Evolutionary conservation across 495 filamentous ascomycete genomes (phyloP).

Genomic region (Podospora bellae-mahoneyi): DNA sequence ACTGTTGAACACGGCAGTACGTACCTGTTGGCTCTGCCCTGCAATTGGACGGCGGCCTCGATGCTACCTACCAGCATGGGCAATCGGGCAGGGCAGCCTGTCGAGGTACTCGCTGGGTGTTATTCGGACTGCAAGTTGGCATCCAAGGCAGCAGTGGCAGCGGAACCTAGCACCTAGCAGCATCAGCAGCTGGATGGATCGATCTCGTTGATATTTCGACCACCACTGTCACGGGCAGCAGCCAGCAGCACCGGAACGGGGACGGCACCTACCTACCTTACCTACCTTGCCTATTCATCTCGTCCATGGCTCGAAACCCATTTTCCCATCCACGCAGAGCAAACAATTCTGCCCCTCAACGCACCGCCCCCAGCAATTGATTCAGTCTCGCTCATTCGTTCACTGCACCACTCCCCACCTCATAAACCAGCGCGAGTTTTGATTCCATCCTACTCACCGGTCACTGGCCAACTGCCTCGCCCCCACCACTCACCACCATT

Average conservation of each 20-base stretch:
- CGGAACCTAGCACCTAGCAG: neutral
- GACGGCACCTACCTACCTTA: constrained; percentile 2
- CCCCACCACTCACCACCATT: constrained; percentile 13
- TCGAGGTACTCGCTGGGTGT: constrained; percentile 16
- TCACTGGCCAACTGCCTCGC: constrained; percentile 16
- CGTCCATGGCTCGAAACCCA: neutral
- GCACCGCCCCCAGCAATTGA: constrained; percentile 1
- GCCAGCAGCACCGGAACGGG: constrained; percentile 9
- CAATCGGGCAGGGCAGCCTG: constrained; percentile 1
- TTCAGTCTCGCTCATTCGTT: constrained; percentile 9
- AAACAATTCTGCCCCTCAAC: constrained; percentile 10
- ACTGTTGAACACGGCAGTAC: constrained; percentile 17
- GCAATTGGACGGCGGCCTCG: constrained; percentile 8
- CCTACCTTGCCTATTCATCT: neutral
- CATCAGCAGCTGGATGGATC: neutral
- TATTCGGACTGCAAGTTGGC: neutral
- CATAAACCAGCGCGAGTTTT: neutral
- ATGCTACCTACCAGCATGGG: constrained; percentile 10
- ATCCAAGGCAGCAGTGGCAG: neutral
- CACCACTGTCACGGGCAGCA: constrained; percentile 5
- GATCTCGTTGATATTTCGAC: constrained; percentile 8
- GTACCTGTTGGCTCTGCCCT: constrained; percentile 1
- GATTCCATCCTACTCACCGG: constrained; percentile 10
- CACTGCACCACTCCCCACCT: constrained; percentile 4
- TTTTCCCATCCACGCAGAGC: constrained; percentile 11